Conservation (phyloP, 345 rosid genomes). For the Citrus inodora region DNA sequence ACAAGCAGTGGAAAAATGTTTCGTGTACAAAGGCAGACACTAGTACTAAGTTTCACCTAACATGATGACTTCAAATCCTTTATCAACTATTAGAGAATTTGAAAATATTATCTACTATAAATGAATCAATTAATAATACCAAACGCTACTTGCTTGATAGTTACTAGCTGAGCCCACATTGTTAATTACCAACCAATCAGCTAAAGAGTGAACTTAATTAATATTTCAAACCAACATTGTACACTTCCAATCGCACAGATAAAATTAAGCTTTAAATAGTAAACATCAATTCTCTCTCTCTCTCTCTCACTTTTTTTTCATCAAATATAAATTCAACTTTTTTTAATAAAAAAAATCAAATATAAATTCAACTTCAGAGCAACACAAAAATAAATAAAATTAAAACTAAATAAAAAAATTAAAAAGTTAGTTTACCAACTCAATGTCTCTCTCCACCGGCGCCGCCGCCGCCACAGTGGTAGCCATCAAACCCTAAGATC, state of each 20-base stretch:
- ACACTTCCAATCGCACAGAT: background rate
- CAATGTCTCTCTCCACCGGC: constrained; percentile 54
- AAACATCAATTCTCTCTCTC: too few species aligned
- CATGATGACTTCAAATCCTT: background rate
- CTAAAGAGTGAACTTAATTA: background rate
- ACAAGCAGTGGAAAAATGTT: background rate
- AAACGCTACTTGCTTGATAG: background rate
- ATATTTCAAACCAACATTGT: background rate
- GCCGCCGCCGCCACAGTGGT: constrained; percentile 30
- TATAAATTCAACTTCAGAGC: background rate
- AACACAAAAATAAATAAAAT: background rate
- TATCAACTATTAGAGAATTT: background rate
- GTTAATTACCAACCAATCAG: background rate
- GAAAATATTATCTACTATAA: background rate
- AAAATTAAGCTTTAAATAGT: background rate
- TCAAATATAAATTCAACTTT: too few species aligned
- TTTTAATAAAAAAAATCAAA: background rate
- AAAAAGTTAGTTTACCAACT: constrained; percentile 37
- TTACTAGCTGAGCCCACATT: background rate
- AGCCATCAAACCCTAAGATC: constrained; percentile 25
- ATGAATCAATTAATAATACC: background rate
- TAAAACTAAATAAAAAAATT: background rate
- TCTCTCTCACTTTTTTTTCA: too few species aligned
- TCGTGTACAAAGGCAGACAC: background rate
- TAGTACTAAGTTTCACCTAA: background rate